Evolutionary conservation across 164 flowering plant genomes (phyloP).

Genomic region (Magnolia sinica): DNA sequence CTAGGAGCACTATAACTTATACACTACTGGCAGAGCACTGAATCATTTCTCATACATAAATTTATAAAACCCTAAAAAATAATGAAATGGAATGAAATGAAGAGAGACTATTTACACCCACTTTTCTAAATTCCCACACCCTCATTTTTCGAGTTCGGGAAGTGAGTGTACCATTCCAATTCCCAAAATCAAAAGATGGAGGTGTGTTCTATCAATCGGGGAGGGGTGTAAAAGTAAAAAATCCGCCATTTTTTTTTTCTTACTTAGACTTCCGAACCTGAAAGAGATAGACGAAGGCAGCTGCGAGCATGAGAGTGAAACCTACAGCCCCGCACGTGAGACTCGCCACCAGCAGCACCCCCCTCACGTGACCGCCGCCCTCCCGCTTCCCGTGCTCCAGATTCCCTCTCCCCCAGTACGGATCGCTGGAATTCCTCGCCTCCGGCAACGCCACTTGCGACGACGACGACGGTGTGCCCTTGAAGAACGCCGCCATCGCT

Average conservation of each 20-base stretch:
- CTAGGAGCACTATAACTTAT: too few species aligned
- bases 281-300: constrained; percentile 1
- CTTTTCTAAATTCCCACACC: too few species aligned
- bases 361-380: constrained; percentile 8
- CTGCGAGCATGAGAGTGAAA: background rate
- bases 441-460: constrained; percentile 3
- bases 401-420: background rate
- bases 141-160: too few species aligned
- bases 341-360: constrained; percentile 1
- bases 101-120: too few species aligned
- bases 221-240: background rate
- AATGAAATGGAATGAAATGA: too few species aligned
- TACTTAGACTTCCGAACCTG: background rate
- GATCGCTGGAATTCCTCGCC: constrained; percentile 8
- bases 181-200: background rate
- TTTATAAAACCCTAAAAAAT: too few species aligned
- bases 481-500: constrained; percentile 7
- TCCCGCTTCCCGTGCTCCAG: background rate
- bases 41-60: too few species aligned
- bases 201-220: background rate
- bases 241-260: background rate
- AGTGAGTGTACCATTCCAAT: background rate
- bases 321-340: background rate
- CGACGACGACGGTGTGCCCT: background rate
- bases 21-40: too few species aligned